phyloP scores from a whole-genome alignment of 1,284 basidiomycete species.

The Vanrija pseudolonga region DNA sequence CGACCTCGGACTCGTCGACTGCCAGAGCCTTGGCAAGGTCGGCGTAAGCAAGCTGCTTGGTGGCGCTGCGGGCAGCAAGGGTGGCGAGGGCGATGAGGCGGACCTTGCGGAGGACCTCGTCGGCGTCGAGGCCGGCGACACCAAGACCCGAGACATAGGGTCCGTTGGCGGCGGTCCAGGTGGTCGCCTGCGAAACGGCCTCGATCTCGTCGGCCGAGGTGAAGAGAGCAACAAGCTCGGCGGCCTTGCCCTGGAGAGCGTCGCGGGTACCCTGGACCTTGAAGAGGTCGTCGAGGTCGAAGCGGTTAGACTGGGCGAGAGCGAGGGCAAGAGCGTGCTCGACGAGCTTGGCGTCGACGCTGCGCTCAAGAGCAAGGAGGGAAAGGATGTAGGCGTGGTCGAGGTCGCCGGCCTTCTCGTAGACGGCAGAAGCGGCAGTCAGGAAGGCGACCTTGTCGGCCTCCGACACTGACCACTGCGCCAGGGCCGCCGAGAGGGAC shows the following conservation, averaged over 20 bases:
- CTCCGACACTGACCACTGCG: constrained; percentile 68
- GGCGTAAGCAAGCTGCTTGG: constrained; percentile 70
- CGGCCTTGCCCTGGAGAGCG: constrained; percentile 28
- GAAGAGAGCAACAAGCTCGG: constrained; percentile 43
- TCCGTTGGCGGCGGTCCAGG: constrained; percentile 61
- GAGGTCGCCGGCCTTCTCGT: constrained; percentile 58
- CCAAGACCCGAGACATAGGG: constrained; percentile 60
- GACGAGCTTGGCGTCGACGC: constrained; percentile 47
- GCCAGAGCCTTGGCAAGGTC: constrained; percentile 67
- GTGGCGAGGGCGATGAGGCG: constrained; percentile 74
- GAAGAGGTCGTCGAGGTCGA: constrained; percentile 77
- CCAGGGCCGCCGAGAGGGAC: constrained; percentile 68
- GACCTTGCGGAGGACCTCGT: constrained; percentile 72
- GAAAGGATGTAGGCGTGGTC: constrained; percentile 53
- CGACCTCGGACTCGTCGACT: constrained; percentile 67
- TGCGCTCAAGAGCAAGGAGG: constrained; percentile 52
- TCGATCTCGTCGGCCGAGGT: constrained; percentile 66
- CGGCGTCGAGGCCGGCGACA: constrained; percentile 46
- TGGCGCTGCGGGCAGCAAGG: constrained; percentile 70
- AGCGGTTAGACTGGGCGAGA: constrained; percentile 65
- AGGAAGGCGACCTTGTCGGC: constrained; percentile 69
- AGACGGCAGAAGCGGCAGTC: constrained; percentile 63
- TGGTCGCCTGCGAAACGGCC: constrained; percentile 62
- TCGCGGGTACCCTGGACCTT: constrained; percentile 35
- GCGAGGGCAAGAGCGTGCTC: constrained; percentile 53